Base-by-base conservation (phyloP, 108 stramenopile species). In the Nitzschia inconspicua region DNA sequence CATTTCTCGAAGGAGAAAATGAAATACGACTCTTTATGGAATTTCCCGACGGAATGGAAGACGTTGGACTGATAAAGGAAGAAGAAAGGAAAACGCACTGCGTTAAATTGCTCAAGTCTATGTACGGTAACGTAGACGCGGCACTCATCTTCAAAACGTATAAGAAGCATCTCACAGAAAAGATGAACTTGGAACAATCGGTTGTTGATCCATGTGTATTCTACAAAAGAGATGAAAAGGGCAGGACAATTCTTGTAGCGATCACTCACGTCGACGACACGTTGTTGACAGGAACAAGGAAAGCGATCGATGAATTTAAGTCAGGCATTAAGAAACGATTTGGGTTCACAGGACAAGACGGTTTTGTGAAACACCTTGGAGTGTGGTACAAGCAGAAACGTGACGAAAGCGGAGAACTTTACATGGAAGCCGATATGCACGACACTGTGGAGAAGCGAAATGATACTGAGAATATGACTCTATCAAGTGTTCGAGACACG, bases 11-110 rank as follows among this genome's bases (percentile, higher is more conserved):
- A 3, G 51, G 55, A 19, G 28, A 29, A 14, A 41, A 56, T 30
- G 65, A 66, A 22, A 32, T n/a, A n/a, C n/a, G n/a, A n/a, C n/a
- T 66, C 22, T 18, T 32, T 11, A 44, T 44, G 23, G 65, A 57
- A 26, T 66, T 66, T 53, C 44, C 60, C 3, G 28, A 65, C 23
- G 65, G 32, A 16, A 18, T 11, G 3, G 63, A 65, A 43, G 54
- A 40, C 14, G 6, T 11, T 16, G n/a, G n/a, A n/a, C n/a, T n/a
- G n/a, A n/a, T n/a, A n/a, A n/a, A n/a, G n/a, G n/a, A n/a, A n/a
- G n/a, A n/a, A n/a, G n/a, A n/a, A n/a, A n/a, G n/a, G n/a, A n/a
- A 18, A 19, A 7, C 27, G 31, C 3, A 54, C 6, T 41, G 57
- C 22, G 32, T 65, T 26, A 18, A 16, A 56, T 41, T 65, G 28